phyloP scores from a whole-genome alignment of 2,329 filamentous ascomycete species.

The Colletotrichum sp. region DNA sequence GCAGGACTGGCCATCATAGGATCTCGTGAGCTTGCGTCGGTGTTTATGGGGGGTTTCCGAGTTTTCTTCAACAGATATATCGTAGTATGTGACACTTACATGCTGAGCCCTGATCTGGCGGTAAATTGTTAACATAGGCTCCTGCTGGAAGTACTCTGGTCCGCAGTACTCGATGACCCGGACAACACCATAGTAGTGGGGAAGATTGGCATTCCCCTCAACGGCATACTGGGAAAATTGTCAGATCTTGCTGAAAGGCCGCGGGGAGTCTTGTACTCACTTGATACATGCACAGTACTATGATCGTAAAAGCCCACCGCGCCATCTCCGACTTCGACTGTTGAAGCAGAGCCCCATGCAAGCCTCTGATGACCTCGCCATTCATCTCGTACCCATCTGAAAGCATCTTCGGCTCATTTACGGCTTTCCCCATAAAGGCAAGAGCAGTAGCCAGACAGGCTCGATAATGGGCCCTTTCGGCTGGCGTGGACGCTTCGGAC shows the following conservation, averaged over 20 bases:
- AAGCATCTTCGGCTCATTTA: not conserved
- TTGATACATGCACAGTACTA: conserved; percentile 5
- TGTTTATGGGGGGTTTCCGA: not conserved
- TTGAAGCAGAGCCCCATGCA: not conserved
- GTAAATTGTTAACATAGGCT: not conserved
- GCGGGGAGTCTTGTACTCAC: not conserved
- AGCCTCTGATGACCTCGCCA: not conserved
- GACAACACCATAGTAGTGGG: not conserved
- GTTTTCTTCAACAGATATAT: not conserved
- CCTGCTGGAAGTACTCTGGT: conserved; percentile 3
- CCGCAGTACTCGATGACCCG: not conserved
- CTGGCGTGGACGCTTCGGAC: not conserved
- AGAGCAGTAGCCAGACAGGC: conserved; percentile 4
- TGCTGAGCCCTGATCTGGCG: not conserved
- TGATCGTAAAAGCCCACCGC: not conserved
- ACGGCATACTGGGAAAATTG: not conserved
- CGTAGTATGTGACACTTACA: not conserved
- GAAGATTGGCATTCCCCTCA: not conserved
- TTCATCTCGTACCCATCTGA: conserved; percentile 4
- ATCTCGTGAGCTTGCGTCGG: not conserved
- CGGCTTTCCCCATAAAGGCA: not conserved
- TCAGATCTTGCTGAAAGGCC: not conserved
- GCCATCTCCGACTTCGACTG: not conserved
- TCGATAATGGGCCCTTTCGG: not conserved
- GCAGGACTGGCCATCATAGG: not conserved